Evolutionary conservation across 495 filamentous ascomycete genomes (phyloP).

Genomic region (Hypoxylon cercidicola): DNA sequence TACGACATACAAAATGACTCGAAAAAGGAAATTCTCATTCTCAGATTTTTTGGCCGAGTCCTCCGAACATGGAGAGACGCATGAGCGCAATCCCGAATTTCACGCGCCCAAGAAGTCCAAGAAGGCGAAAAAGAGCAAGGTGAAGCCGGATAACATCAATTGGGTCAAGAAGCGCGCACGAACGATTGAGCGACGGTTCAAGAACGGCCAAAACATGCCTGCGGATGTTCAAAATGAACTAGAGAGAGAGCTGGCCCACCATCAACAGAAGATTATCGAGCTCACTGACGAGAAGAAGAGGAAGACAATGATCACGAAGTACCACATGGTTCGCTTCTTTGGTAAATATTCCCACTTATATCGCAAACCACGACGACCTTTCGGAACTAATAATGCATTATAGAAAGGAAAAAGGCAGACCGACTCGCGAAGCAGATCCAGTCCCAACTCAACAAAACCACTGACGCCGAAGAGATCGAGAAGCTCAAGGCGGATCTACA

Average conservation of each 20-base stretch:
- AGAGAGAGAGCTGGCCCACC: conserved; percentile 82
- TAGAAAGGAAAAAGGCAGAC: conserved; percentile 87
- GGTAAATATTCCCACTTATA: conserved; percentile 56
- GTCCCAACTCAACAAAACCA: conserved; percentile 61
- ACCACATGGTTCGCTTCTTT: conserved; percentile 95
- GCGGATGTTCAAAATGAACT: conserved; percentile 78
- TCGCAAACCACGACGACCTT: background rate
- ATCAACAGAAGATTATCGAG: conserved; percentile 74
- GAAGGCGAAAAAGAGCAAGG: conserved; percentile 44
- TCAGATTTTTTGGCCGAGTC: conserved; percentile 43
- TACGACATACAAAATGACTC: conserved; percentile 40
- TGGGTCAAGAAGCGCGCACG: conserved; percentile 69
- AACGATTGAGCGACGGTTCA: conserved; percentile 70
- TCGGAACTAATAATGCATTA: conserved; percentile 7
- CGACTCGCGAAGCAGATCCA: conserved; percentile 72
- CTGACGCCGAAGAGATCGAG: conserved; percentile 60
- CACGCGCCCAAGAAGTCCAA: conserved; percentile 43
- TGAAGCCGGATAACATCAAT: conserved; percentile 47
- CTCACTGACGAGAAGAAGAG: conserved; percentile 66
- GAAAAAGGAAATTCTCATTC: conserved; percentile 48
- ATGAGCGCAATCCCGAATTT: conserved; percentile 38
- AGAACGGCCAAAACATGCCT: conserved; percentile 67
- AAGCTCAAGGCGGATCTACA: conserved; percentile 69
- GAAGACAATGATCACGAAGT: conserved; percentile 81
- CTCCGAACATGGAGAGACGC: conserved; percentile 27